Percentiles rank a stretch among this genome's conserved stretches.
Evolutionary conservation across 768 basidiomycete genomes (phyloP).

Genomic region (Harrya chromipes): DNA sequence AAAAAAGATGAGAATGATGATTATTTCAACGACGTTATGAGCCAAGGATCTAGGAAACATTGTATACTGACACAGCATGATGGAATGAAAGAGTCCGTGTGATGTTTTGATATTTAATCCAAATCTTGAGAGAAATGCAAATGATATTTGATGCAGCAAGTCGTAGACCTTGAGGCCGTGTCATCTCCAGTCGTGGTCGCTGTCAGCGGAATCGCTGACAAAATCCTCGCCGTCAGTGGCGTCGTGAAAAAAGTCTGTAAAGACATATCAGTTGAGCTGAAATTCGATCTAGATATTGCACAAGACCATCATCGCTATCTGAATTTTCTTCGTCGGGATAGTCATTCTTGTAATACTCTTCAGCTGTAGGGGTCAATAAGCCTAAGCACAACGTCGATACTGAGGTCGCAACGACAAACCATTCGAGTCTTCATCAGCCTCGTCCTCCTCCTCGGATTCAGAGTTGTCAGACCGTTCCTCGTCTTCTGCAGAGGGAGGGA

Average conservation of each 20-base stretch:
- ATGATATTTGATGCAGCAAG: slow-evolving; percentile 12
- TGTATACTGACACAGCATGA: slow-evolving; percentile 16
- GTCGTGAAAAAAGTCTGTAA: slow-evolving; percentile 59
- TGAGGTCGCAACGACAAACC: slow-evolving; percentile 38
- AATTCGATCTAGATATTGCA: slow-evolving; percentile 4
- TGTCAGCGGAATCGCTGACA: slow-evolving; percentile 28
- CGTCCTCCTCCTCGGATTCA: slow-evolving; percentile 66
- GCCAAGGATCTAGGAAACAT: slow-evolving; percentile 9
- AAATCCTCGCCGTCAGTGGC: slow-evolving; percentile 48
- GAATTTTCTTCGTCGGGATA: slow-evolving; percentile 71
- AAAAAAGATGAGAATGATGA: not conserved
- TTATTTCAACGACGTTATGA: not conserved
- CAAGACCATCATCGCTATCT: slow-evolving; percentile 41
- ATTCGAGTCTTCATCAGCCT: slow-evolving; percentile 84
- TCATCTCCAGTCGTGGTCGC: slow-evolving; percentile 35
- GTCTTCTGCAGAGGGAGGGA: slow-evolving; percentile 56
- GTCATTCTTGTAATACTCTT: slow-evolving; percentile 83
- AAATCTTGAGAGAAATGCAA: slow-evolving; percentile 17
- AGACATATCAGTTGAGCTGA: not conserved
- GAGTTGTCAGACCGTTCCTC: slow-evolving; percentile 55
- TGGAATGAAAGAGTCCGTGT: slow-evolving; percentile 15
- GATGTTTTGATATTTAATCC: slow-evolving; percentile 19
- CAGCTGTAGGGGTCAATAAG: slow-evolving; percentile 42
- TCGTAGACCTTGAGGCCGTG: slow-evolving; percentile 1
- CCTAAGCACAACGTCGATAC: not conserved